phyloP scores from a whole-genome alignment of 2,329 filamentous ascomycete species.

The Gaeumannomyces tritici region DNA sequence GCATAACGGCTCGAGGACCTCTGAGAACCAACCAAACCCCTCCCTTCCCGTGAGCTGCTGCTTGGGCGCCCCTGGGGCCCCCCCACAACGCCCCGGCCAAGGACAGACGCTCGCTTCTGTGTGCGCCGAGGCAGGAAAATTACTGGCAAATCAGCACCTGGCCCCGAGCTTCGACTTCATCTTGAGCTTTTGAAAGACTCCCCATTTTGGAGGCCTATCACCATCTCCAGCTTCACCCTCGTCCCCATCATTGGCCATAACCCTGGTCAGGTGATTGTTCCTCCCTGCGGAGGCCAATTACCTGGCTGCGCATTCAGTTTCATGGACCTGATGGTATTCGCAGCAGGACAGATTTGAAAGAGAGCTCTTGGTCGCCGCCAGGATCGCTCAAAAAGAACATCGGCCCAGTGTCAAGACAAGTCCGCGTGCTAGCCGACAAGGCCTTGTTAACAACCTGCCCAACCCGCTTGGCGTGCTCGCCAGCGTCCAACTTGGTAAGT shows the following conservation, averaged over 20 bases:
- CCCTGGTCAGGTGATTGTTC: constrained; percentile 41
- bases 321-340: constrained; percentile 1
- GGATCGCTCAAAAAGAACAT: not conserved
- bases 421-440: not conserved
- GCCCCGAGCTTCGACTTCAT: constrained; percentile 28
- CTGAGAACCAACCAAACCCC: constrained; percentile 2
- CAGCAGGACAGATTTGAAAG: not conserved
- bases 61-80: not conserved
- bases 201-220: constrained; percentile 39
- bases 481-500: not conserved
- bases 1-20: not conserved
- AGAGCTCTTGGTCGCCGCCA: not conserved
- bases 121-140: not conserved
- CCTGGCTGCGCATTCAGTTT: constrained; percentile 1
- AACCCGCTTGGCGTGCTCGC: not conserved
- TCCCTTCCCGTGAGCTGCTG: not conserved
- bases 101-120: constrained; percentile 1
- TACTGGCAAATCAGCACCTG: constrained; percentile 40
- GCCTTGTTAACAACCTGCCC: not conserved
- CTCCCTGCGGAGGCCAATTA: constrained; percentile 31
- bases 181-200: constrained; percentile 20
- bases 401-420: not conserved
- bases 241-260: constrained; percentile 35
- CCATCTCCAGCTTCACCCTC: constrained; percentile 30
- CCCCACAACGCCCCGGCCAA: constrained; percentile 4